A percentile compares a stretch with the other conserved stretches of the same genome.
Conservation (phyloP, 2,329 filamentous ascomycete species). For the Arachnomyces sp. region DNA sequence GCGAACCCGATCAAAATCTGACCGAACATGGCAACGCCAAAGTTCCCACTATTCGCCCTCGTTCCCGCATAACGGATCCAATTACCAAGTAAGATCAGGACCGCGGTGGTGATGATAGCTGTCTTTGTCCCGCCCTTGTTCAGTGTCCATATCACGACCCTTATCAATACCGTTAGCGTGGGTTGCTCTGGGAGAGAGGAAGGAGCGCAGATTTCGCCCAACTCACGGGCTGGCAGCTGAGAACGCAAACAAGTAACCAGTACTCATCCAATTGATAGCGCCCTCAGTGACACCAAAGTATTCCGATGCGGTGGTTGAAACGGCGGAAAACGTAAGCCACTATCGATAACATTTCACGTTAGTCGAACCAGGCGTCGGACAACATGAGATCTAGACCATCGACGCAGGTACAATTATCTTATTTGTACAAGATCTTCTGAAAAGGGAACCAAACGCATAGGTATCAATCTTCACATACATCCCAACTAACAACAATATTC, state of each 20-base stretch:
- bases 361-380: constrained; percentile 1
- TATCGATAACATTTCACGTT: constrained; percentile 27
- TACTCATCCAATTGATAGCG: constrained; percentile 88
- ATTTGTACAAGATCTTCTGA: constrained; percentile 3
- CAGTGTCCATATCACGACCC: constrained; percentile 65
- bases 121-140: constrained; percentile 69
- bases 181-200: not conserved
- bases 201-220: not conserved
- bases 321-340: constrained; percentile 90
- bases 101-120: constrained; percentile 65
- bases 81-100: constrained; percentile 72
- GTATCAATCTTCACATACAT: constrained; percentile 71
- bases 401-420: too few species aligned
- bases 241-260: constrained; percentile 79
- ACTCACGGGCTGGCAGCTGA: constrained; percentile 59
- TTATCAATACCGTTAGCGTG: not conserved
- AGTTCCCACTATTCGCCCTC: constrained; percentile 53
- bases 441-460: not conserved
- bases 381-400: not conserved
- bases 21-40: constrained; percentile 76
- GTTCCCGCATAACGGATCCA: constrained; percentile 82
- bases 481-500: constrained; percentile 92
- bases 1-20: constrained; percentile 84
- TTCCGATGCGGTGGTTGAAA: constrained; percentile 62
- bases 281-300: constrained; percentile 71